A percentile compares a stretch with the other conserved stretches of the same genome.
Evolutionary conservation across 257 asterid genomes (phyloP).

Genomic region (Solanum clarkiae): DNA sequence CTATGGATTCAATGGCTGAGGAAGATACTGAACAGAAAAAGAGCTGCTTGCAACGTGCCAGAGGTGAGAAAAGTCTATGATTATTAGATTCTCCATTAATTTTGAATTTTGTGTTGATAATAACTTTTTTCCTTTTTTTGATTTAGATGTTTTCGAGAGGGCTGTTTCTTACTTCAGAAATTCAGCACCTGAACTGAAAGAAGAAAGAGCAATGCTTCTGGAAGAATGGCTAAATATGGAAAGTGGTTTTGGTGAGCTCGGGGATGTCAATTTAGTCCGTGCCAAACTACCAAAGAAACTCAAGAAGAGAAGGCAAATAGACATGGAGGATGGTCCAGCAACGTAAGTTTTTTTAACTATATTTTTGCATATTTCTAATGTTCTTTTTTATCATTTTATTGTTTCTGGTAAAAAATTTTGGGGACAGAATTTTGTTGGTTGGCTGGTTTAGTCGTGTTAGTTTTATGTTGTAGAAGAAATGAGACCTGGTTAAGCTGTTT

Average conservation of each 20-base stretch:
- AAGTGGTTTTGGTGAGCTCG: constrained; percentile 64
- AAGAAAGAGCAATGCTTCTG: constrained; percentile 88
- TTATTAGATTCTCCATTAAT: background rate
- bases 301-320: constrained; percentile 75
- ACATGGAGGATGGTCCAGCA: constrained; percentile 76
- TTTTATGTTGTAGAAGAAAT: background rate
- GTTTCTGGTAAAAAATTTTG: background rate
- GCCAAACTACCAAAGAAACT: constrained; percentile 82
- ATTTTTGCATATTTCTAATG: background rate
- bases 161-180: constrained; percentile 61
- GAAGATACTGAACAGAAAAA: constrained; percentile 34
- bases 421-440: too few relatives aligned
- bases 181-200: constrained; percentile 74
- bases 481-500: background rate
- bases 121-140: background rate
- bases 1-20: constrained; percentile 37
- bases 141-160: constrained; percentile 68
- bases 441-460: background rate
- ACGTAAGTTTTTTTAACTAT: constrained; percentile 35
- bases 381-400: background rate
- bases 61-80: constrained; percentile 39
- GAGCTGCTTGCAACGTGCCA: constrained; percentile 55
- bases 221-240: constrained; percentile 83
- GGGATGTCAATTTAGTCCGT: constrained; percentile 61
- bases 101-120: background rate